Evolutionary conservation across 805 yeast species (phyloP), one percentile per base, ranked within the genome.

Genomic region (Saccharomycopsis fodiens): DNA sequence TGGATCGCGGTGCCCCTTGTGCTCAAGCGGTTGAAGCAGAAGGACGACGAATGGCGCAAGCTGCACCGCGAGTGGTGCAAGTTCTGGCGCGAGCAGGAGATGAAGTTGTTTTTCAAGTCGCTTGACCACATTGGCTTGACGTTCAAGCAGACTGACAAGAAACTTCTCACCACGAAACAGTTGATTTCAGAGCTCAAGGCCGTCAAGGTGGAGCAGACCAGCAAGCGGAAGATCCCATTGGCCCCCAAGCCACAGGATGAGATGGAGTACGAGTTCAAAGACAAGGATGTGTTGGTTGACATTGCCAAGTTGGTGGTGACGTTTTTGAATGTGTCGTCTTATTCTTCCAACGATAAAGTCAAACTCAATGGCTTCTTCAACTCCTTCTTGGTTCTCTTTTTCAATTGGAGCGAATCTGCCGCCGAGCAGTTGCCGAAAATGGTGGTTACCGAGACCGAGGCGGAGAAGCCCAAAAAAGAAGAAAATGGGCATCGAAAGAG

Each of bases 11-110:
- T 93, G 30, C 97, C 98, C 1, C 80, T 93, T 48, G 94, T 93
- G 12, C 70, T 93, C 62, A 85, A 82, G 55, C 78, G 99, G 59
- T 74, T 93, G 60, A 93, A 93, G 65, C 97, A 93, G 65, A 93
- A 93, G 65, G 97, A 93, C 61, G 97, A 93, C 64, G 98, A 93
- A 65, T 93, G 99, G 99, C 85, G 87, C 63, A 78, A 96, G 52
- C 89, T 96, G 1, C 98, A 91, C 58, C 78, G 97, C 57, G 97
- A 93, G 62, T 93, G 98, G 97, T 91, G 91, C 65, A 91, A 91
- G 61, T 95, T 88, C 12, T 93, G 99, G 99, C 79, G 99, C 59
- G 97, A 91, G 65, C 79, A 94, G 66, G 98, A 93, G 63, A 96
- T 89, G 59, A 89, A 87, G 57, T 95, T 88, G 0, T 89, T 85